Percentiles rank a stretch among this genome's conserved stretches.
Conservation (phyloP, 306 rosid species). For the Cucumis melo region DNA sequence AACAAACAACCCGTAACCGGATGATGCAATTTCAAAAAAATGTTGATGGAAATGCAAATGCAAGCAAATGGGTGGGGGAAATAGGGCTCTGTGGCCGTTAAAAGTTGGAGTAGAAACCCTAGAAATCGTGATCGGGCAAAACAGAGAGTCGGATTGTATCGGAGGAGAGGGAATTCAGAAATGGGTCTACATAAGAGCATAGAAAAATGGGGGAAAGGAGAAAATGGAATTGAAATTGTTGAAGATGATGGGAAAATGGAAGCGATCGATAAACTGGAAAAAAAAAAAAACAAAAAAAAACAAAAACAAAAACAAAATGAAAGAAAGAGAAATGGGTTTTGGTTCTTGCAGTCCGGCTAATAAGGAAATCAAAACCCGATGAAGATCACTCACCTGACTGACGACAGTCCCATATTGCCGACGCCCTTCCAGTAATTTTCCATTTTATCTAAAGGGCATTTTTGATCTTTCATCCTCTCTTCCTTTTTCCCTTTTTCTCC, state of each 20-base stretch:
- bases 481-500: not conserved
- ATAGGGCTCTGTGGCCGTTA: not conserved
- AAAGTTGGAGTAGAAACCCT: not conserved
- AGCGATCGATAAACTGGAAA: not conserved
- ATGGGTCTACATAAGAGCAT: not conserved
- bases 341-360: not conserved
- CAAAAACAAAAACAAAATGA: not conserved
- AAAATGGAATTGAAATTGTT: not conserved
- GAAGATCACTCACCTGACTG: slow-evolving; percentile 1
- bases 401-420: slow-evolving; percentile 7
- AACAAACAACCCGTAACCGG: not conserved
- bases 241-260: not conserved
- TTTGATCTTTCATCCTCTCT: not conserved
- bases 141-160: not conserved
- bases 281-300: too few relatives aligned
- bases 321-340: not conserved
- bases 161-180: not conserved
- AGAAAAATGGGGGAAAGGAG: not conserved
- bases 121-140: not conserved
- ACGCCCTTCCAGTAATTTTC: not conserved
- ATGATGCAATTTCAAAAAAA: not conserved
- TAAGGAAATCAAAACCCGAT: not conserved
- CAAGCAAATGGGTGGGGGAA: not conserved
- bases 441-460: not conserved
- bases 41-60: not conserved